Conservation (phyloP, 2,329 filamentous ascomycete species). For the Phyllosticta paracitricarpa region DNA sequence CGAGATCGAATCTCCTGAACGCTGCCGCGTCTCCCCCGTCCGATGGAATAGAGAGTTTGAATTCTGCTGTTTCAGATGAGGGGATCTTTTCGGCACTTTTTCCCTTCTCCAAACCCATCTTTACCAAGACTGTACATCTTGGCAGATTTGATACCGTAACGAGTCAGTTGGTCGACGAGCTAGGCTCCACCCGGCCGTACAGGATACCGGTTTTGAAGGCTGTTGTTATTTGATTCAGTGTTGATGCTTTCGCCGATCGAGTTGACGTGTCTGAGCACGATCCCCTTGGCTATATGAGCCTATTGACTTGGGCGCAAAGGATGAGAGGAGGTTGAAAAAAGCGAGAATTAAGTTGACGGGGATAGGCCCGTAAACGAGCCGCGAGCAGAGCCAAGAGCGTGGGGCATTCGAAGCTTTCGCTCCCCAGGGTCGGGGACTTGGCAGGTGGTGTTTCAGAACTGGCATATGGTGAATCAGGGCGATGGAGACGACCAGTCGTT, state of each 20-base stretch:
- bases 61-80: not conserved
- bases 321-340: not conserved
- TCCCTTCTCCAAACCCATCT: not conserved
- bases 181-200: not conserved
- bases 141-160: not conserved
- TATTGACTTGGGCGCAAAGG: not conserved
- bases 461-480: not conserved
- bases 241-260: not conserved
- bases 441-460: not conserved
- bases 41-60: not conserved
- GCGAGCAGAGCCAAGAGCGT: not conserved
- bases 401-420: not conserved
- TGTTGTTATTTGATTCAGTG: not conserved
- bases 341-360: not conserved
- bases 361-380: not conserved
- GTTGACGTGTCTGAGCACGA: not conserved
- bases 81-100: not conserved
- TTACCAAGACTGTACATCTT: not conserved
- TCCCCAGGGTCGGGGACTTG: not conserved
- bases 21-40: not conserved
- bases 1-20: not conserved
- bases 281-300: not conserved
- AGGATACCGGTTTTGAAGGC: not conserved
- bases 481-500: not conserved
- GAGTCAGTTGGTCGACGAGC: not conserved